Base-by-base conservation (phyloP, 225 moss, liverwort and hornwort genomes). In the Ulota crispa region DNA sequence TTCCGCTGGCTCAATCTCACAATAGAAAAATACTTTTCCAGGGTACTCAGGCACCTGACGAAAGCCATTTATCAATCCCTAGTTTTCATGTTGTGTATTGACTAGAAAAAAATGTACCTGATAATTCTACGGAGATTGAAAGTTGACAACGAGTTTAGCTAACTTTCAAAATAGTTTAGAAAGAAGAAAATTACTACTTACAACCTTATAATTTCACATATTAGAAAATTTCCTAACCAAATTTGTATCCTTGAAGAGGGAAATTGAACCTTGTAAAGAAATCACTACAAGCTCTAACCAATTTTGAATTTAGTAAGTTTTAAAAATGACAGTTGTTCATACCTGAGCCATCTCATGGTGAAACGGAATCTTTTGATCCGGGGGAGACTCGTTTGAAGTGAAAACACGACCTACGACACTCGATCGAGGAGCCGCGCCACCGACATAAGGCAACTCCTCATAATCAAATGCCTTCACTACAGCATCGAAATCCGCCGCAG, bases 301-400 rank as follows among this genome's bases (percentile, higher is more conserved):
- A n/a, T 52, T 64, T 3, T 31, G 30, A 3, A 0, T 34, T 65
- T 2, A 34, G 3, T 3, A n/a, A 8, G 32, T 10, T 27, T 76
- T 14, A 10, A 13, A 28, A 15, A 36, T 34, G 54, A 6, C 27
- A 59, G 70, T 23, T 27, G 78, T 28, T 34, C 7, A 36, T 54
- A 87, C 98, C 94, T 99, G 99, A 64, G 99, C 99, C 99, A 99
- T 99, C 75, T 99, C 99, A 72, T 99, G 99, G 80, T 99, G 99
- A 63, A 99, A 99, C 27, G 96, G 94, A 69, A 99, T 96, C 76
- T 93, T 94, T 64, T 94, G 96, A 84, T 99, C 99, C 9, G 99
- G 96, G 20, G 99, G 99, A 72, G 96, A 99, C 75, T 99, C 99
- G 54, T 99, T 99, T 2, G 99, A 94, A 31, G 99, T 99, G 81